These are phyloP conservation scores for Penicillium sp. DNA, from an alignment of 2,329 filamentous ascomycete species.

Conservation along the genomic window DNA sequence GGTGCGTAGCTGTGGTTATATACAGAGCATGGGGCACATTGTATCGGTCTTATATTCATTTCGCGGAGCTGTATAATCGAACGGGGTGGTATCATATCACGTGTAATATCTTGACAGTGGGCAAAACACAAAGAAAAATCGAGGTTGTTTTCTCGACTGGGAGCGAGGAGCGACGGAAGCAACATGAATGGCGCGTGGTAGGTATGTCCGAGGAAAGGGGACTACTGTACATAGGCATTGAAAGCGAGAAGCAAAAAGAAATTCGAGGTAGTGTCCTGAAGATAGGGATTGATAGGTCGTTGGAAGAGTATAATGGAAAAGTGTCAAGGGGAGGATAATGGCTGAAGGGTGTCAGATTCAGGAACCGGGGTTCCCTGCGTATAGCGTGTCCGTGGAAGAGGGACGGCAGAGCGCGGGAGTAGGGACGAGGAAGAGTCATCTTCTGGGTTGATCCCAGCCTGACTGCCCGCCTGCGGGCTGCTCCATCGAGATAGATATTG, in stretches of 20 bases:
- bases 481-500: slow-evolving; percentile 27
- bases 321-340: slow-evolving; percentile 9
- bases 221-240: slow-evolving; percentile 16
- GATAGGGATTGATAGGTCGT: not conserved
- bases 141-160: not conserved
- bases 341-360: not conserved
- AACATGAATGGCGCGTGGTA: not conserved
- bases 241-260: not conserved
- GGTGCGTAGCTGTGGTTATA: not conserved
- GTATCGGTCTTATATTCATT: slow-evolving; percentile 1
- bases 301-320: not conserved
- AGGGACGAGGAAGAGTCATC: slow-evolving; percentile 16
- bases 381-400: slow-evolving; percentile 2
- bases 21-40: not conserved
- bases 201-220: not conserved
- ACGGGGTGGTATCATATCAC: slow-evolving; percentile 15
- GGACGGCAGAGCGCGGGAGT: slow-evolving; percentile 8
- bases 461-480: slow-evolving; percentile 19
- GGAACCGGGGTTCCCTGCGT: not conserved
- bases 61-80: slow-evolving; percentile 2
- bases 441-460: not conserved
- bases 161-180: not conserved
- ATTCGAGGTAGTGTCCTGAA: not conserved
- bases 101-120: slow-evolving; percentile 3
- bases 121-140: not conserved